phyloP scores from a whole-genome alignment of 306 rosid genomes.

The Rosa rugosa region DNA sequence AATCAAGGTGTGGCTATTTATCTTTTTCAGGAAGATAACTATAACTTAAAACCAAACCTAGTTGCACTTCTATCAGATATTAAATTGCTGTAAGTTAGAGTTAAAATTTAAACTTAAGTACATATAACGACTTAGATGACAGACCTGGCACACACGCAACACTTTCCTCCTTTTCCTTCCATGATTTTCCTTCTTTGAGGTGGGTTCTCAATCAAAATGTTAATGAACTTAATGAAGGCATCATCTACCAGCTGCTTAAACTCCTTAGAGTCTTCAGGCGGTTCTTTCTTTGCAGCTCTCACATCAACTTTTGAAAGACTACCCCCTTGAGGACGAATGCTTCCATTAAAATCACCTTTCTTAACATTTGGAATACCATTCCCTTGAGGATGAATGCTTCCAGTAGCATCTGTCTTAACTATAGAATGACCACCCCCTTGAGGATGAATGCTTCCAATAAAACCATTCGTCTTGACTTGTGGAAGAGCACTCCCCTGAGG shows the following conservation, averaged over 20 bases:
- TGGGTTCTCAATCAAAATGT: slow-evolving; percentile 33
- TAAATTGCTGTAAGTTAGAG: neutral
- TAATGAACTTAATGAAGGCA: slow-evolving; percentile 38
- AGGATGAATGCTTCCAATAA: neutral
- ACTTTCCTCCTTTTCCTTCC: slow-evolving; percentile 25
- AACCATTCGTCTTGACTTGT: neutral
- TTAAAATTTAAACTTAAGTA: neutral
- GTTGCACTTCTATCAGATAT: neutral
- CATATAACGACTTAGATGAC: slow-evolving; percentile 21
- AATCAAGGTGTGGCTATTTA: neutral
- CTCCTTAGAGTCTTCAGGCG: slow-evolving; percentile 40
- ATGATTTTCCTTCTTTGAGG: slow-evolving; percentile 24
- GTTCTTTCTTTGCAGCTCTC: slow-evolving; percentile 16
- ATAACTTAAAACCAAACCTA: neutral
- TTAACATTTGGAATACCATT: neutral
- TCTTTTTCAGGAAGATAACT: neutral
- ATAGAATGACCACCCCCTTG: neutral
- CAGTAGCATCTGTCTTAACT: neutral
- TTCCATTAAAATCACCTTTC: slow-evolving; percentile 4
- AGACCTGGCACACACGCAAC: slow-evolving; percentile 47
- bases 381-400: neutral
- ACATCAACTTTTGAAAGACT: slow-evolving; percentile 16
- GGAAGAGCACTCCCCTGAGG: neutral
- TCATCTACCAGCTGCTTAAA: slow-evolving; percentile 32
- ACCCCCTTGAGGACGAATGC: slow-evolving; percentile 10